These are phyloP conservation scores for Saxophila tyrrhenica DNA, from an alignment of 495 filamentous ascomycete species.

Conservation along the genomic window DNA sequence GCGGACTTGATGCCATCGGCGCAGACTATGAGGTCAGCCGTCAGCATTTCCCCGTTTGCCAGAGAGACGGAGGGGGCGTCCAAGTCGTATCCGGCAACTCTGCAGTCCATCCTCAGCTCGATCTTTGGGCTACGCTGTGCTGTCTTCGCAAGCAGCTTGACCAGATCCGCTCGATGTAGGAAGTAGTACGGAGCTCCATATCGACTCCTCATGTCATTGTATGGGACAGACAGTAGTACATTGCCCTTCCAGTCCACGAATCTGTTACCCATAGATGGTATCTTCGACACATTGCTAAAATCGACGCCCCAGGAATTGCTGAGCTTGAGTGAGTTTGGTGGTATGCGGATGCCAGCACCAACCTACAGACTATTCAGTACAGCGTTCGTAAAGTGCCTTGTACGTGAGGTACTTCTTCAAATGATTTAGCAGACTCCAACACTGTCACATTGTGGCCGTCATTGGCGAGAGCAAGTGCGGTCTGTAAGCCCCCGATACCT, in stretches of 20 bases:
- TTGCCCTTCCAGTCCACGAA: slow-evolving; percentile 14
- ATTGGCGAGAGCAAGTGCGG: slow-evolving; percentile 8
- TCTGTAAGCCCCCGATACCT: slow-evolving; percentile 17
- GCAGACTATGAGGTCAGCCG: slow-evolving; percentile 14
- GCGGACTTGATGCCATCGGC: slow-evolving; percentile 18
- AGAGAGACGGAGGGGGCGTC: slow-evolving; percentile 7
- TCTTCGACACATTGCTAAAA: slow-evolving; percentile 11
- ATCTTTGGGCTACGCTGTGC: slow-evolving; percentile 1
- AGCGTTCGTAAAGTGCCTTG: not conserved
- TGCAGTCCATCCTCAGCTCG: not conserved
- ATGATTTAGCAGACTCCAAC: slow-evolving; percentile 13
- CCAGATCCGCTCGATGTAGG: slow-evolving; percentile 14
- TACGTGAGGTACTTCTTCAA: slow-evolving; percentile 12
- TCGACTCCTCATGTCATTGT: slow-evolving; percentile 8
- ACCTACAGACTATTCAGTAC: not conserved
- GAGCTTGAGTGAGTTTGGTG: slow-evolving; percentile 16
- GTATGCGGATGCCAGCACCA: slow-evolving; percentile 18
- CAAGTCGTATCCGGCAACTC: slow-evolving; percentile 6
- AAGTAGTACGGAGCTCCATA: slow-evolving; percentile 18
- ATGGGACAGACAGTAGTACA: slow-evolving; percentile 7
- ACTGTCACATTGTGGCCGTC: slow-evolving; percentile 17
- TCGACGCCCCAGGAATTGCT: slow-evolving; percentile 11
- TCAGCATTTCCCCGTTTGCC: not conserved
- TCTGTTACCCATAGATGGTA: slow-evolving; percentile 9
- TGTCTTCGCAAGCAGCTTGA: slow-evolving; percentile 2